Conservation (phyloP, 2,329 filamentous ascomycete species). For the Cercospora canescens region DNA sequence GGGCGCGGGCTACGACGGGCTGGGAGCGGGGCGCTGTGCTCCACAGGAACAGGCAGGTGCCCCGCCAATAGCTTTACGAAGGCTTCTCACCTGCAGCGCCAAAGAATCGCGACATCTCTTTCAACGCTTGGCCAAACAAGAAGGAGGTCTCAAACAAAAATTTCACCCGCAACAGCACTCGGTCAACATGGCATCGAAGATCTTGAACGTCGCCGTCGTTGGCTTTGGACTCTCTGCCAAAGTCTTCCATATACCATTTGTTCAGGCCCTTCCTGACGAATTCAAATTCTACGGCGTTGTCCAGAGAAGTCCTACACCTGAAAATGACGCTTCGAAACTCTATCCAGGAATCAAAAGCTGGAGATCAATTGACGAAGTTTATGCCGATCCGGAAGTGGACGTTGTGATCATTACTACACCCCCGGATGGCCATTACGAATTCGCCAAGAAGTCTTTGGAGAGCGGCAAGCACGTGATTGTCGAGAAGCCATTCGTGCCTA, state of each 20-base stretch:
- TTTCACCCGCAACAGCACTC: neutral
- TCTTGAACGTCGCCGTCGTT: slow-evolving; percentile 59
- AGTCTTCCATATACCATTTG: slow-evolving; percentile 81
- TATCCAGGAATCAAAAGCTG: slow-evolving; percentile 66
- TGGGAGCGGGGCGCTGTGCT: slow-evolving; percentile 8
- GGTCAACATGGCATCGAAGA: slow-evolving; percentile 25
- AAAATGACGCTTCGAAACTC: slow-evolving; percentile 68
- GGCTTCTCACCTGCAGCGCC: slow-evolving; percentile 14
- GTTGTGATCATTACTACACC: slow-evolving; percentile 71
- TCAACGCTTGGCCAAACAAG: slow-evolving; percentile 6
- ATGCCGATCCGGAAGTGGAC: slow-evolving; percentile 66
- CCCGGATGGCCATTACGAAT: slow-evolving; percentile 67
- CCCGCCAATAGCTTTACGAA: slow-evolving; percentile 14
- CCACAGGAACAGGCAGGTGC: slow-evolving; percentile 23
- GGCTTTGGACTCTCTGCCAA: slow-evolving; percentile 69
- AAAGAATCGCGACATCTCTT: slow-evolving; percentile 9
- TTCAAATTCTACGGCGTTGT: slow-evolving; percentile 74
- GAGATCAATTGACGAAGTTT: slow-evolving; percentile 61
- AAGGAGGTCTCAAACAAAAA: neutral
- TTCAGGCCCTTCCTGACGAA: slow-evolving; percentile 59
- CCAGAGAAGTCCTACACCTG: slow-evolving; percentile 65
- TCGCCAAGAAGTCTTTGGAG: slow-evolving; percentile 65
- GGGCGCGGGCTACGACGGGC: neutral
- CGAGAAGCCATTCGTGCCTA: slow-evolving; percentile 82
- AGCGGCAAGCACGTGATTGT: slow-evolving; percentile 76